Conservation (phyloP, 2,329 filamentous ascomycete genomes). For the Chalaropsis ovoidea region DNA sequence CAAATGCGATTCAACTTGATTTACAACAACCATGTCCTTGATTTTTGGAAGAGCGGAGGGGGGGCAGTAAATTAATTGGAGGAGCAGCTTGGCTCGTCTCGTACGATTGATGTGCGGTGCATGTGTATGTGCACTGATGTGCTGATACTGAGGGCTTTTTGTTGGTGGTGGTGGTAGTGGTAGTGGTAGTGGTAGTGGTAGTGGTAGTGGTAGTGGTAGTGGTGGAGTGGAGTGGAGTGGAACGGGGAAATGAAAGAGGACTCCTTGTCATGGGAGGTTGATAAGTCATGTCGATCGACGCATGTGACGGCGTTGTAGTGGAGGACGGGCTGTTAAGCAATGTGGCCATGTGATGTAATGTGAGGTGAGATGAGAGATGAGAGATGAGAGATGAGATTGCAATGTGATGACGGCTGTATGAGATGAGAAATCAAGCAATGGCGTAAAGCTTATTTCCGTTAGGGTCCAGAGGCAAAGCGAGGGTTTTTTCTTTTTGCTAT, state of each 20-base stretch:
- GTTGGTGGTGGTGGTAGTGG: not conserved
- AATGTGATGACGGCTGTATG: not conserved
- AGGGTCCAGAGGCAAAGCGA: not conserved
- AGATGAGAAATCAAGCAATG: not conserved
- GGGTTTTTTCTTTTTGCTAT: no score
- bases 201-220: not conserved
- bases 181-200: not conserved
- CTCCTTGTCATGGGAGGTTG: not conserved
- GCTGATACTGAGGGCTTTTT: not conserved
- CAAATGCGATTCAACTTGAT: not conserved
- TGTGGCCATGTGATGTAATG: not conserved
- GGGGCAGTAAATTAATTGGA: not conserved
- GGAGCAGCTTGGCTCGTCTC: not conserved
- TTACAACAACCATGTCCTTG: not conserved
- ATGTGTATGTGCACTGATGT: not conserved
- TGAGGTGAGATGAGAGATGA: not conserved
- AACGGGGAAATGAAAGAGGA: not conserved
- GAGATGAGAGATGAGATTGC: not conserved
- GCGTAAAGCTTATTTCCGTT: not conserved
- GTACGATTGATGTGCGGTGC: not conserved
- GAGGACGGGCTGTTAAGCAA: not conserved
- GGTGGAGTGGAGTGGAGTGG: not conserved
- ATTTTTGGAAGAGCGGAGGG: not conserved
- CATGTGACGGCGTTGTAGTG: not conserved
- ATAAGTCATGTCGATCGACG: no score